Evolutionary conservation across 331 rosid genomes (phyloP), one percentile per base, ranked within the genome.

Genomic region (Phaseolus coccineus): DNA sequence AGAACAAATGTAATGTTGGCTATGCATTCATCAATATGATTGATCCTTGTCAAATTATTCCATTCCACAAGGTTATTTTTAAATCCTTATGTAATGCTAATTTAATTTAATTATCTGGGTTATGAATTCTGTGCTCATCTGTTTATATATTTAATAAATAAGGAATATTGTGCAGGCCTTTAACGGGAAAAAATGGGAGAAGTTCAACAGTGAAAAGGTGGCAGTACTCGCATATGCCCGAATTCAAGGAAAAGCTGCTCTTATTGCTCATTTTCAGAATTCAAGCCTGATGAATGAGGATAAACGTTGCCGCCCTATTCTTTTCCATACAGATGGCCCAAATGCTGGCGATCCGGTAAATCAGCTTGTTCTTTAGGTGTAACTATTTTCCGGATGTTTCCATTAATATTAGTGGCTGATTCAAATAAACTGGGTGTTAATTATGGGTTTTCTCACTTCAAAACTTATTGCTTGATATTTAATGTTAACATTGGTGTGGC

Each of bases 1-100:
- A 92, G 97, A 92, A 92, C 96, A 92, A 92, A 84, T 92, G 97
- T 80, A 92, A 92, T 55, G 97, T 92, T 81, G 97, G 97, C 79
- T 92, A 92, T 82, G 97, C 97, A 22, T 92, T 92, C 91, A 92
- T 92, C 89, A 92, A 92, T 69, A 92, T 90, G 97, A 84, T 77
- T 62, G 94, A 92, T 82, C 96, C 97, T 52, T 81, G 79, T 73
- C 96, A 92, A 85, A 92, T 92, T 55, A 79, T 90, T 86, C 93
- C 96, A 53, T 92, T 92, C 81, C 83, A 87, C 86, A 90, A 92
- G 97, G 97, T 92, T 72, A 63, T 16, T 56, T 63, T 24, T 11
- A 24, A 77, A 58, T 58, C 79, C 40, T 81, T 25, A 14, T 67
- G 30, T 44, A n/a, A 16, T 73, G 55, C 7, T 68, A 73, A 50